Evolutionary conservation across 2,329 filamentous ascomycete species (phyloP).

Genomic region (Neonectria neomacrospora): DNA sequence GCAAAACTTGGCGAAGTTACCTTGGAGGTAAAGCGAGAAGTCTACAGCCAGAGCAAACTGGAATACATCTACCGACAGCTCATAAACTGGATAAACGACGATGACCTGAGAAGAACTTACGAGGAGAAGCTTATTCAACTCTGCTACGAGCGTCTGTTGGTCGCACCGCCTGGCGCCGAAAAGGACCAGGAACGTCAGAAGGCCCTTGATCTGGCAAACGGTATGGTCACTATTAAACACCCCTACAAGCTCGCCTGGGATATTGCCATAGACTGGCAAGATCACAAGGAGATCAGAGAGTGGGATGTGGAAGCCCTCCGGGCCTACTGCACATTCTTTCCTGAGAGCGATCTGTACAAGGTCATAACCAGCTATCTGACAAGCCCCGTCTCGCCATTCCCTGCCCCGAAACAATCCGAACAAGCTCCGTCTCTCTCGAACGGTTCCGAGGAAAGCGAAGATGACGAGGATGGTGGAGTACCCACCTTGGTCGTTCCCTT

Average conservation of each 20-base stretch:
- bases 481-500: constrained; percentile 67
- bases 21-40: constrained; percentile 85
- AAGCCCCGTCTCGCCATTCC: constrained; percentile 87
- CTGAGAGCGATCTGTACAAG: constrained; percentile 82
- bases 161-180: constrained; percentile 69
- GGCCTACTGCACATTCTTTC: constrained; percentile 86
- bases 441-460: constrained; percentile 65
- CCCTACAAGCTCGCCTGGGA: constrained; percentile 92
- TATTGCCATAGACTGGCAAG: constrained; percentile 89
- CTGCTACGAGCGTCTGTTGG: constrained; percentile 80
- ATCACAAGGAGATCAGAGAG: constrained; percentile 77
- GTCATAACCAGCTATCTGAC: constrained; percentile 84
- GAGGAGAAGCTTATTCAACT: constrained; percentile 91
- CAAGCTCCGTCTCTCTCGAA: constrained; percentile 42
- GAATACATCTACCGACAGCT: constrained; percentile 83
- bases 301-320: constrained; percentile 83
- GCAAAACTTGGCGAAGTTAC: constrained; percentile 87
- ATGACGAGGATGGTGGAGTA: constrained; percentile 67
- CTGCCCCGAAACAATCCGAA: constrained; percentile 50
- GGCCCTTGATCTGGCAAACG: constrained; percentile 81
- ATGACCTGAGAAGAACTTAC: constrained; percentile 82
- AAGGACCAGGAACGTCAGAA: constrained; percentile 78
- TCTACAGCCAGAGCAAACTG: constrained; percentile 79
- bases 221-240: constrained; percentile 97
- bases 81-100: constrained; percentile 90